Evolutionary conservation across 352 stramenopile genomes (phyloP), one percentile per base, ranked within the genome.

Genomic region (Pythium brachiatum): DNA sequence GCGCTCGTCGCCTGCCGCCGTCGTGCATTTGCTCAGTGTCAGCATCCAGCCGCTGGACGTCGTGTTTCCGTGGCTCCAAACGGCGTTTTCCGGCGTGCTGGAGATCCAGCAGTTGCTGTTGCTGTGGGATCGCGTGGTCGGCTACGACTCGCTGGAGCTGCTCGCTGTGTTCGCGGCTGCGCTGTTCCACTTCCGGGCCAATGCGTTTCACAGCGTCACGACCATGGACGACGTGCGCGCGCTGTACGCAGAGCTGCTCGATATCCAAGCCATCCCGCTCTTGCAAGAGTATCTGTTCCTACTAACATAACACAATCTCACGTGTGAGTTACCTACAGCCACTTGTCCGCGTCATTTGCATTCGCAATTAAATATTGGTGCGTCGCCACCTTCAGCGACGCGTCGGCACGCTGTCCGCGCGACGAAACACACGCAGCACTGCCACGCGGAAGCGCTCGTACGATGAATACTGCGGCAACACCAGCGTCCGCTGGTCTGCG

Each of bases 41-140:
- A 78, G 76, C 23, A 60, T 94, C 34, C 62, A 70, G 61, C 84
- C 84, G 16, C 64, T 94, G 32, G 77, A 86, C 50, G 78, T 94
- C 41, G 84, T 76, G 20, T 94, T 94, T 57, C 79, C 81, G 20
- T 94, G 84, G 84, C 87, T 94, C 52, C 84, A 94, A 50, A 72
- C 71, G 53, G 84, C 78, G 20, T 92, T 94, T 57, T 92, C 84
- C 0, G 76, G 81, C n/a, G 66, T 92, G 29, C 69, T 94, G 6
- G 79, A 91, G 60, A 86, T 91, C 47, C 56, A 82, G 9, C 79
- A 94, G 62, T 68, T 94, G 34, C 78, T 94, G 18, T 50, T 91
- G 46, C 75, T 94, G 4, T 94, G 84, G 84, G 84, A 94, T 50
- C 83, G 81, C 26, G 66, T 92, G 18, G 61, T 92, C 21, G 83